Percentiles rank a stretch among this genome's conserved stretches.
Evolutionary conservation across 345 rosid genomes (phyloP).

Genomic region (Luvunga scandens): DNA sequence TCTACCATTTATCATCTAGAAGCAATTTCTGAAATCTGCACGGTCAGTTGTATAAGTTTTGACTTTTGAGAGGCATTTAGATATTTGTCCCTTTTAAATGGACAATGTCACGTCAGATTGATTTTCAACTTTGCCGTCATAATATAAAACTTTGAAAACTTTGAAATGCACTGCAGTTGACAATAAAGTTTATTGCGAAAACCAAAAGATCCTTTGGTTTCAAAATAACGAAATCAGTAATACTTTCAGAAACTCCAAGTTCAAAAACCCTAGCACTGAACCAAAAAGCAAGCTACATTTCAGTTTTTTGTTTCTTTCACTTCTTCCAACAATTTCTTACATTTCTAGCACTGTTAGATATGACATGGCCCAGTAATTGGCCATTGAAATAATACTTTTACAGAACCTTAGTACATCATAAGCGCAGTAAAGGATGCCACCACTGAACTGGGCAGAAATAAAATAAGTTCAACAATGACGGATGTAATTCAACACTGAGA

Average conservation of each 20-base stretch:
- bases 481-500: background rate
- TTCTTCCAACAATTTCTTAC: background rate
- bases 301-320: background rate
- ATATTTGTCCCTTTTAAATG: background rate
- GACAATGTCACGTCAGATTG: background rate
- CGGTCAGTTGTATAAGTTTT: background rate
- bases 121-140: background rate
- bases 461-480: background rate
- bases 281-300: background rate
- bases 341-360: background rate
- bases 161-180: background rate
- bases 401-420: background rate
- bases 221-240: background rate
- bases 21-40: constrained; percentile 7
- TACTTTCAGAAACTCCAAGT: background rate
- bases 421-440: background rate
- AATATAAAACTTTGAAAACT: background rate
- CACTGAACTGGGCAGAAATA: background rate
- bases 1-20: background rate
- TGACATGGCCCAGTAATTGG: background rate
- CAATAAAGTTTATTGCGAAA: background rate
- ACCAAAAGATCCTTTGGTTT: background rate
- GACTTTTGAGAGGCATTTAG: background rate
- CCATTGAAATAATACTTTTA: background rate
- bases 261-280: background rate